Evolutionary conservation across 1,139 yeast species (phyloP), one percentile per base, ranked within the genome.

Genomic region (Ogataea hybrid): DNA sequence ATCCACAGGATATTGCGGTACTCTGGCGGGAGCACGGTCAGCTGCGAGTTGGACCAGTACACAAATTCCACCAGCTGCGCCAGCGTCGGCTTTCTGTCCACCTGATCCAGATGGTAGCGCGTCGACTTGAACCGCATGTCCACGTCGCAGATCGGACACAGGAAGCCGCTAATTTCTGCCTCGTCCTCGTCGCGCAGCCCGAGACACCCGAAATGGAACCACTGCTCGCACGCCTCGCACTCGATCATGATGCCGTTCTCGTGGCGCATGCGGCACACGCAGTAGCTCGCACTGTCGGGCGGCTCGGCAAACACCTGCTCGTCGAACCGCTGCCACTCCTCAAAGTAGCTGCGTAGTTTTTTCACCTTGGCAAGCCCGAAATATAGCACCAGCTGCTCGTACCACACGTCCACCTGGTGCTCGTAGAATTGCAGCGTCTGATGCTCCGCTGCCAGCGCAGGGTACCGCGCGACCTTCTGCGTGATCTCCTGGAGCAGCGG

Each of bases 181-280:
- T 69, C 67, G 52, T 53, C 54, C 49, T 57, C 62, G 44, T 58
- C 63, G 38, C 61, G 70, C 52, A 65, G 57, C 44, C 73, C 73
- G 31, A 87, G 69, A 63, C 96, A 88, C 27, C 67, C 69, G 39
- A 76, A 75, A 58, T 87, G 95, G 58, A 79, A 87, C 94, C 94
- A 84, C 57, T 86, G 95, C 39, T 77, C 73, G 61, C 96, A 87
- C 22, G 61, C 62, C 49, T 84, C 94, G 64, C 96, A 88, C 52
- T 81, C 87, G 37, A 85, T 76, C 95, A 87, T 85, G 33, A 64
- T 57, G 2, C 89, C 92, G 44, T 71, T 72, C 54, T 85, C 95
- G 38, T 53, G 56, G 17, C 68, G 66, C 43, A 73, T 76, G 32
- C 95, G 74, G 61, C 96, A 87, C 39, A 82, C 63, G 59, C 96